Base-by-base conservation (phyloP, 371 early-diverging fungal genomes). In the Batkoa obscura region DNA sequence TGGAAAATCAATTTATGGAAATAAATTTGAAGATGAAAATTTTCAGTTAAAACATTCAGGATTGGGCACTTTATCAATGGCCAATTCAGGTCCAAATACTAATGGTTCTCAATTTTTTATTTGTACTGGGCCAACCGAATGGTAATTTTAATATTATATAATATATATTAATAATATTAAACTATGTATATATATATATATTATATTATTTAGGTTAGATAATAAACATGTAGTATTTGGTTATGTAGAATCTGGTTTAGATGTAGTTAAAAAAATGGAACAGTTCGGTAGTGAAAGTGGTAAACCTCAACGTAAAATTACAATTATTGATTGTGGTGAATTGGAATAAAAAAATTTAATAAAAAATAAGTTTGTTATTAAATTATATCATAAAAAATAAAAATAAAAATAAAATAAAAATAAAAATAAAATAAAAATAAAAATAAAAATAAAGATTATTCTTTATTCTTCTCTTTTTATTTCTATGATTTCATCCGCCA, bases 181-280 rank as follows among this genome's bases (percentile, higher is more conserved):
- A n/a, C n/a, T n/a, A n/a, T n/a, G n/a, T n/a, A n/a, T n/a, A n/a
- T n/a, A n/a, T n/a, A n/a, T n/a, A n/a, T n/a, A n/a, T n/a, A n/a
- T n/a, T n/a, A n/a, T n/a, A n/a, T 84, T 90, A 0, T 79, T 82
- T 43, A 90, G 88, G 71, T 83, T 99, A 62, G 94, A 99, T 72
- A 90, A 90, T 63, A 94, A 92, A 78, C 99, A 99, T 80, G 93
- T 92, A 57, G 99, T 99, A 41, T 99, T 99, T 70, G 99, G 99
- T 55, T 41, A 68, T 45, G 97, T 98, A 33, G 66, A 88, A 45
- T 74, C 74, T 68, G 87, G 86, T 32, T 73, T 79, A 65, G 75
- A 74, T 42, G 65, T 93, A 43, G 86, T 90, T 5, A 80, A 83
- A 37, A 63, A 65, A 12, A 79, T 93, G 55, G 91, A 90, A 61